Evolutionary conservation across 1,284 basidiomycete species (phyloP).

Genomic region (Trametes hirsuta): DNA sequence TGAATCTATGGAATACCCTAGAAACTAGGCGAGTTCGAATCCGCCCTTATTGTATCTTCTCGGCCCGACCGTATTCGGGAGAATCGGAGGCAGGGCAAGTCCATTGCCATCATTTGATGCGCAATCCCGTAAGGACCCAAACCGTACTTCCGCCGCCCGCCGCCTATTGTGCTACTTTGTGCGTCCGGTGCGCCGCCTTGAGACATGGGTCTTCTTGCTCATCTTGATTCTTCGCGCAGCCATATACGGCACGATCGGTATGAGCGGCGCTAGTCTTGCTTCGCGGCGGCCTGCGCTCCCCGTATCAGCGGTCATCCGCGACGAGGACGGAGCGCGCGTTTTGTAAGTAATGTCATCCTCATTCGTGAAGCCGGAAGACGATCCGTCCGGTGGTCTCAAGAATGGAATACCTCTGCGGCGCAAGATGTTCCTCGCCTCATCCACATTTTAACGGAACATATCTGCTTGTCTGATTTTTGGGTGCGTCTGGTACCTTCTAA

Average conservation of each 20-base stretch:
- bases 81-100: not conserved
- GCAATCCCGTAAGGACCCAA: not conserved
- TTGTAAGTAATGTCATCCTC: not conserved
- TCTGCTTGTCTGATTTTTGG: too few species aligned
- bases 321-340: conserved; percentile 12
- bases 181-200: not conserved
- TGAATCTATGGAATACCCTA: too few species aligned
- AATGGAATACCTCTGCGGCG: too few species aligned
- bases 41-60: not conserved
- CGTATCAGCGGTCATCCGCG: conserved; percentile 8
- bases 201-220: not conserved
- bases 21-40: too few species aligned
- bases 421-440: too few species aligned
- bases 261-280: not conserved
- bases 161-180: not conserved
- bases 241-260: not conserved
- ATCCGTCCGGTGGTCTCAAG: too few species aligned
- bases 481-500: too few species aligned
- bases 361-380: not conserved
- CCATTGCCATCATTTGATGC: conserved; percentile 9
- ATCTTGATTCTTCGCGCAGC: not conserved
- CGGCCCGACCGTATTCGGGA: not conserved
- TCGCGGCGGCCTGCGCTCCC: conserved; percentile 11
- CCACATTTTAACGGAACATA: too few species aligned
- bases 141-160: not conserved